These are phyloP conservation scores for Pyrus pyrifolia DNA, from an alignment of 306 rosid genomes.

Conservation along the genomic window DNA sequence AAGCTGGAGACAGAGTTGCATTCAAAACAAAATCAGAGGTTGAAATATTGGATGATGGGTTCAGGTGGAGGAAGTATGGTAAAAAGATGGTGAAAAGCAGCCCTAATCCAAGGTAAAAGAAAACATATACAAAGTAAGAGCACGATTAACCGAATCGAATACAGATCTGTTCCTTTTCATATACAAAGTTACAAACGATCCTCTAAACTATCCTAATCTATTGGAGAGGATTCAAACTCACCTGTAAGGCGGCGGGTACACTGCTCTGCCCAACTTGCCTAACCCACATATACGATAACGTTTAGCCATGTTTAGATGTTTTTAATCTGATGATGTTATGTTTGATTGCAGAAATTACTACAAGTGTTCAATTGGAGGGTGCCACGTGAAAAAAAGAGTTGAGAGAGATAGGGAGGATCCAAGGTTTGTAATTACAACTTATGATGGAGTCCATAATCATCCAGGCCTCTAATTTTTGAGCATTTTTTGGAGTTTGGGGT, in stretches of 20 bases:
- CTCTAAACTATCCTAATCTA: too few relatives aligned
- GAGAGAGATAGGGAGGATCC: slow-evolving; percentile 85
- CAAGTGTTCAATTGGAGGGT: slow-evolving; percentile 75
- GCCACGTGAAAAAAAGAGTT: slow-evolving; percentile 86
- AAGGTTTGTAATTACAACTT: slow-evolving; percentile 70
- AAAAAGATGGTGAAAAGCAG: slow-evolving; percentile 91
- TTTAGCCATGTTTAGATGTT: neutral
- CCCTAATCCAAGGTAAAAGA: slow-evolving; percentile 72
- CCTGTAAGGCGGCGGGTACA: rapidly evolving
- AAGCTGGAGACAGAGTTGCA: slow-evolving; percentile 40
- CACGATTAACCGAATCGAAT: neutral
- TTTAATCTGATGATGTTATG: neutral
- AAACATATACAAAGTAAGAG: neutral
- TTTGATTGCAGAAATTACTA: slow-evolving; percentile 69
- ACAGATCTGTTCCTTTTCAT: neutral
- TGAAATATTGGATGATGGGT: slow-evolving; percentile 77
- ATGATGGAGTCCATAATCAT: slow-evolving; percentile 81
- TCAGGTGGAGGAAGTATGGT: slow-evolving; percentile 93
- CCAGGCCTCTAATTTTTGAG: slow-evolving; percentile 21
- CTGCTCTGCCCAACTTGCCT: neutral
- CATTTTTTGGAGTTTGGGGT: neutral
- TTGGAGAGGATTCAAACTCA: neutral
- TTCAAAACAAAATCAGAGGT: slow-evolving; percentile 70
- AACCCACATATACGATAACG: neutral
- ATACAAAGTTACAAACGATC: neutral